Conservation (phyloP, 495 filamentous ascomycete species). For the Aspergillus ostianus region DNA sequence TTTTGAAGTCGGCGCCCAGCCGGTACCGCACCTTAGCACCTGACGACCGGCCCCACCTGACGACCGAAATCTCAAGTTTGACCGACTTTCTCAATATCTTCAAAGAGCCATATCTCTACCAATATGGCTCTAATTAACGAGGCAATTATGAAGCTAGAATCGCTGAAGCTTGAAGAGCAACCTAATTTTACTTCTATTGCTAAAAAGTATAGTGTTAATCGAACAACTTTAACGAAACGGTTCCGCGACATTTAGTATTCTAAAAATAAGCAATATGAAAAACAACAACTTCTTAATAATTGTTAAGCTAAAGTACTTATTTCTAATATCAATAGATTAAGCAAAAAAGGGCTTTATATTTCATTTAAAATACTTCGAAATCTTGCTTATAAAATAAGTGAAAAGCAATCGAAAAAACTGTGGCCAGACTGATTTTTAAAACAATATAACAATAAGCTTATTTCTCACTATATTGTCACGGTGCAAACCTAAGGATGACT, state of each 20-base stretch:
- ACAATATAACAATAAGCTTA: neutral
- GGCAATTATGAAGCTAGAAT: neutral
- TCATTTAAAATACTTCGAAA: neutral
- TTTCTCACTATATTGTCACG: slow-evolving; percentile 1
- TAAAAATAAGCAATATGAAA: neutral
- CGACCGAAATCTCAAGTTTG: neutral
- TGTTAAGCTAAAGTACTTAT: neutral
- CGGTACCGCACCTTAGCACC: neutral
- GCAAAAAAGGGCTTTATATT: neutral
- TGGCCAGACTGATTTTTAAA: neutral
- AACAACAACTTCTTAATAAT: slow-evolving; percentile 1
- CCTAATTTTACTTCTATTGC: neutral
- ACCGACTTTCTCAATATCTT: slow-evolving; percentile 1
- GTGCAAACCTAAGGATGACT: too few species aligned
- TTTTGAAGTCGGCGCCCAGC: too few species aligned
- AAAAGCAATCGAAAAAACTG: neutral
- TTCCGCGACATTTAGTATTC: neutral
- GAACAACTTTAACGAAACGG: neutral
- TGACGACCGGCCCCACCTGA: neutral
- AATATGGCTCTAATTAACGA: slow-evolving; percentile 2
- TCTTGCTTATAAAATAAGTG: neutral
- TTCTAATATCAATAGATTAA: neutral
- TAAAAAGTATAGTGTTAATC: neutral
- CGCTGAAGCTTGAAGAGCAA: neutral
- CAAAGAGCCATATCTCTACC: neutral